Evolutionary conservation across 495 filamentous ascomycete genomes (phyloP).

Genomic region (Neurospora sp.): DNA sequence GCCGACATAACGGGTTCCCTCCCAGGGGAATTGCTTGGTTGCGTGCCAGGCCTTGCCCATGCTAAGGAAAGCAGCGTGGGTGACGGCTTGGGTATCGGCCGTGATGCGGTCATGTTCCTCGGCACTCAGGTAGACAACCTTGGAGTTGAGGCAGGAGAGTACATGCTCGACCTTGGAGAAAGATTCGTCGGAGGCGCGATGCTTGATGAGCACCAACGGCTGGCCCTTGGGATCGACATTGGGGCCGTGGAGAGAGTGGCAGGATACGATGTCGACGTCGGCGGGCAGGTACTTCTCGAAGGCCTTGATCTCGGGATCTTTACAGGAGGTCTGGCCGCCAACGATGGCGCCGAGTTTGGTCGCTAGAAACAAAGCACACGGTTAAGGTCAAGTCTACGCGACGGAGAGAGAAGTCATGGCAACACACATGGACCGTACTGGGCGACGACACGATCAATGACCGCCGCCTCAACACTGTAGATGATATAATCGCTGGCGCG

Average conservation of each 20-base stretch:
- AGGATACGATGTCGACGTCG: constrained; percentile 91
- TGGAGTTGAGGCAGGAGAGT: constrained; percentile 70
- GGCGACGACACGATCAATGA: constrained; percentile 74
- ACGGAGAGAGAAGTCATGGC: constrained; percentile 5
- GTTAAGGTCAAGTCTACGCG: constrained; percentile 7
- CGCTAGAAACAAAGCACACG: constrained; percentile 39
- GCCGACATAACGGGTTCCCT: constrained; percentile 81
- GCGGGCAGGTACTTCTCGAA: constrained; percentile 80
- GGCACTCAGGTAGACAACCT: constrained; percentile 76
- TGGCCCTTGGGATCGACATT: constrained; percentile 79
- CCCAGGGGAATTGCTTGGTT: constrained; percentile 92
- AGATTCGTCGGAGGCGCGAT: constrained; percentile 70
- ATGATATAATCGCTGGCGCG: constrained; percentile 93
- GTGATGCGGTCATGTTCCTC: constrained; percentile 91
- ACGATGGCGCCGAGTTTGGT: constrained; percentile 91
- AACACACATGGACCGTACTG: constrained; percentile 83
- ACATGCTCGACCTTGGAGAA: constrained; percentile 70
- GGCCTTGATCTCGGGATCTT: constrained; percentile 88
- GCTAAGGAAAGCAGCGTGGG: constrained; percentile 89
- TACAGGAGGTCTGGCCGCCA: constrained; percentile 96
- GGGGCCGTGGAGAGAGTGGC: constrained; percentile 93
- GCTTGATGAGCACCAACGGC: constrained; percentile 85
- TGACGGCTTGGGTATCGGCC: constrained; percentile 95
- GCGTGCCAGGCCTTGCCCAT: constrained; percentile 97
- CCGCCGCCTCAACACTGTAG: constrained; percentile 92